A percentile compares a stretch with the other conserved stretches of the same genome.
phyloP scores from a whole-genome alignment of 768 basidiomycete genomes.

The Mycena vulgaris region DNA sequence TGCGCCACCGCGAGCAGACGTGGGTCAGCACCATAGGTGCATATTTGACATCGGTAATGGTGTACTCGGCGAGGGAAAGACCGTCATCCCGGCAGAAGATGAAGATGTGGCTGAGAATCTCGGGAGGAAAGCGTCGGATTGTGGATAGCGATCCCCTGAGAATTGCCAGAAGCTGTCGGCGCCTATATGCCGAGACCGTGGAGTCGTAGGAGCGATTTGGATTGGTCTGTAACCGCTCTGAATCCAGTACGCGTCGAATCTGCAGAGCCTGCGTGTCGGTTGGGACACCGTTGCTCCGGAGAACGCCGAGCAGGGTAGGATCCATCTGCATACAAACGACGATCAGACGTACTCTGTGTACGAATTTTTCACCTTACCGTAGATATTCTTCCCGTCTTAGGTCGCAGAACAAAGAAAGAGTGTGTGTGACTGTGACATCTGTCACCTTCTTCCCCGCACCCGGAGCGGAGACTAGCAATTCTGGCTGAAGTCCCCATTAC shows the following conservation, averaged over 20 bases:
- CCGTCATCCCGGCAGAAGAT: constrained; percentile 4
- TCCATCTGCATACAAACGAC: too few species aligned
- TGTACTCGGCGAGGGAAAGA: background rate
- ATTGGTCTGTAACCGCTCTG: too few species aligned
- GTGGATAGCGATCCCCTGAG: background rate
- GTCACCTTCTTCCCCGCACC: background rate
- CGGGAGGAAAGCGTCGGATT: background rate
- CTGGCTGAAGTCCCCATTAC: background rate
- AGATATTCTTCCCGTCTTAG: too few species aligned
- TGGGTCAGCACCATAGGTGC: constrained; percentile 9
- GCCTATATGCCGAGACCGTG: background rate
- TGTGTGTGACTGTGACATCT: too few species aligned
- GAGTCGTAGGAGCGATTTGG: too few species aligned
- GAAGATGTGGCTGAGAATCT: constrained; percentile 13
- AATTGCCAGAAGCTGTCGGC: background rate
- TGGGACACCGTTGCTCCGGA: too few species aligned
- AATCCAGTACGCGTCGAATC: too few species aligned
- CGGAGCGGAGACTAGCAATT: background rate
- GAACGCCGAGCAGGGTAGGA: too few species aligned
- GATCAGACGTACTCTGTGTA: too few species aligned
- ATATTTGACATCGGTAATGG: background rate
- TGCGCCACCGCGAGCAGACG: constrained; percentile 13
- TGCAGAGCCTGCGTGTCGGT: too few species aligned
- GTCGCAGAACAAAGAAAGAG: too few species aligned
- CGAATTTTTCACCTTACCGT: too few species aligned